Conservation (phyloP, 163 green algal species). For the Scenedesmus sp. region DNA sequence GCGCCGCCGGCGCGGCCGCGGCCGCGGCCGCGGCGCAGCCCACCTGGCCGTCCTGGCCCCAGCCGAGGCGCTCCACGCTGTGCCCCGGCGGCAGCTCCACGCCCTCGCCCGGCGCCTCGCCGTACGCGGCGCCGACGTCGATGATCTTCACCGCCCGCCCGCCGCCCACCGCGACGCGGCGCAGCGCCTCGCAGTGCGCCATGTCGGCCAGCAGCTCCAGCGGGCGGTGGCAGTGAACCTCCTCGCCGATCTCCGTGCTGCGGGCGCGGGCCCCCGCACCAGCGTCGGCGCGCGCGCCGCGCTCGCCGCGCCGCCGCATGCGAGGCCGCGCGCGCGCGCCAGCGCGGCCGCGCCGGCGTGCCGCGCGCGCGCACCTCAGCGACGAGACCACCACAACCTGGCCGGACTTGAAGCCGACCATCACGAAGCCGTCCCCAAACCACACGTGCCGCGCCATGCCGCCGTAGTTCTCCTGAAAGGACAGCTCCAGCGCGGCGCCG, state of each 20-base stretch:
- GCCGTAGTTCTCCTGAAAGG: conserved; percentile 77
- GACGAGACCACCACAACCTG: conserved; percentile 71
- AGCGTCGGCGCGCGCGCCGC: too few species aligned
- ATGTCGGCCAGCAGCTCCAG: conserved; percentile 53
- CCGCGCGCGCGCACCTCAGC: conserved; percentile 17
- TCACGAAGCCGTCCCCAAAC: conserved; percentile 79
- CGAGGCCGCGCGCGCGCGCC: too few species aligned
- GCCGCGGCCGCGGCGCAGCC: background rate
- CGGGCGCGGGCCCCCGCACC: background rate
- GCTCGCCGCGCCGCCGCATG: too few species aligned
- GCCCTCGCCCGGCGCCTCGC: conserved; percentile 62
- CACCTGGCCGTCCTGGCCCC: conserved; percentile 72
- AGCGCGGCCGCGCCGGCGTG: too few species aligned
- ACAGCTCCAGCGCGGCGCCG: conserved; percentile 68
- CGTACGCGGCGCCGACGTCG: conserved; percentile 55
- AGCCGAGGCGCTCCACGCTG: conserved; percentile 58
- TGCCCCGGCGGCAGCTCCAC: conserved; percentile 63
- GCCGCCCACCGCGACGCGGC: conserved; percentile 63
- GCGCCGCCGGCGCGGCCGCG: too few species aligned
- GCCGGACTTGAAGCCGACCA: conserved; percentile 70
- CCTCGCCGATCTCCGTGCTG: conserved; percentile 66
- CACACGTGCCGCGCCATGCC: conserved; percentile 74
- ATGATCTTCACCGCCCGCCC: conserved; percentile 55
- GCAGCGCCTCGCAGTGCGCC: conserved; percentile 55
- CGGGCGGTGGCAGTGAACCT: conserved; percentile 60